Evolutionary conservation across 139 green algal species (phyloP).

Genomic region (Pleodorina starrii): DNA sequence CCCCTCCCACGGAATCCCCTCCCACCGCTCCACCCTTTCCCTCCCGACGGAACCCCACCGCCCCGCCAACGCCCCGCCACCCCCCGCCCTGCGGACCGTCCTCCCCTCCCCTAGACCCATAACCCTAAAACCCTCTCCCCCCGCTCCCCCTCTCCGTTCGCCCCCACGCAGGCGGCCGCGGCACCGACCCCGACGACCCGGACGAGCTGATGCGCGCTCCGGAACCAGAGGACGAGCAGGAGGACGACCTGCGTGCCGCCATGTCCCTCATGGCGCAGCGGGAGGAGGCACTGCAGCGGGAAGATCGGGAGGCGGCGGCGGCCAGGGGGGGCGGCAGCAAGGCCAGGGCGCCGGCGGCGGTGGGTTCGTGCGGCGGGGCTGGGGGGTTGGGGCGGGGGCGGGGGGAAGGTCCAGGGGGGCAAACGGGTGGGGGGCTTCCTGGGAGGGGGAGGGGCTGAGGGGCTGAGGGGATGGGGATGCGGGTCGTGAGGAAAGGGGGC

Average conservation of each 20-base stretch:
- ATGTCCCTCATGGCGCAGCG: slow-evolving; percentile 12
- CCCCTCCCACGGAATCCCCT: too few species aligned
- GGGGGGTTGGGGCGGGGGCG: background rate
- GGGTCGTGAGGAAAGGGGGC: background rate
- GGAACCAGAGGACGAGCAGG: slow-evolving; percentile 17
- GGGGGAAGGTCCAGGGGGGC: too few species aligned
- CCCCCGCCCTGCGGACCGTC: too few species aligned
- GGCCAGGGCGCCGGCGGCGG: slow-evolving; percentile 23
- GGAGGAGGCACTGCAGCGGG: slow-evolving; percentile 11
- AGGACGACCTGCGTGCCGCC: slow-evolving; percentile 2
- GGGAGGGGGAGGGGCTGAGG: too few species aligned
- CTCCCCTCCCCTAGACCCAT: too few species aligned
- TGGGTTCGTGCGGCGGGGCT: background rate
- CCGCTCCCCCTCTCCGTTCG: background rate
- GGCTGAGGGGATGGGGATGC: too few species aligned
- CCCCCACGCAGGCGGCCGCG: background rate
- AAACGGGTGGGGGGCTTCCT: too few species aligned
- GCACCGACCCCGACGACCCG: slow-evolving; percentile 30
- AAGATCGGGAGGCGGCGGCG: background rate
- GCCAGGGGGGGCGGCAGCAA: slow-evolving; percentile 7
- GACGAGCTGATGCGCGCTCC: background rate
- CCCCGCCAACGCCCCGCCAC: too few species aligned
- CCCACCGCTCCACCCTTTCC: too few species aligned
- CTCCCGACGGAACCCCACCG: too few species aligned
- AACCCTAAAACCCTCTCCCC: too few species aligned